Evolutionary conservation across 352 stramenopile species (phyloP), one percentile per base, ranked within the genome.

Genomic region (Pythium plurisporium): DNA sequence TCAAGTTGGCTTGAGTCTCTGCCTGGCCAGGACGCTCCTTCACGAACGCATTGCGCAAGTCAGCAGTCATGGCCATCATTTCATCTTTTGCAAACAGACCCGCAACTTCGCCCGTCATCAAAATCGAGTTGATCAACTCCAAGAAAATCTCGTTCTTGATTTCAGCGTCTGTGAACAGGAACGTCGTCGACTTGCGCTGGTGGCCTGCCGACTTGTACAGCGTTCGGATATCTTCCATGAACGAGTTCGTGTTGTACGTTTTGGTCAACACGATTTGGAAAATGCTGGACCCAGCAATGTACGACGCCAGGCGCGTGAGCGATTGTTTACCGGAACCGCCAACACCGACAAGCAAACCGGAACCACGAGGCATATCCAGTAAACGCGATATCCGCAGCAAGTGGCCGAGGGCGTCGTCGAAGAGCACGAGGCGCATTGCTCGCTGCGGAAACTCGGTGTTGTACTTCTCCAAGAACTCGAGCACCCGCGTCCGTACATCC

Each of bases 101-200:
- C 0, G 95, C 93, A n/a, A 99, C 94, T 77, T 99, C 97, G 48
- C 97, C 96, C 9, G 97, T 99, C 80, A 98, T 98, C 34, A 99
- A 79, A 34, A 99, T 91, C 22, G 87, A 98, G 74, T 99, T 99
- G 74, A 99, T 96, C 8, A 97, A 79, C 81, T 99, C 97, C 38
- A 99, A 73, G 70, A 99, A 99, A 55, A 98, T 97, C 69, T 99
- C 97, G 54, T 98, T 96, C 79, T 99, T 99, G 69, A 99, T 99
- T 65, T 99, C 96, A 9, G 94, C 95, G 62, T 99, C 96, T 1
- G 97, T 99, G 64, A 99, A 99, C 14, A 99, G 66, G 55, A 99
- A 99, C 31, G 94, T 98, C 36, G 96, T 99, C 26, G 91, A 96
- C 65, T 99, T 97, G 40, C 91, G 80, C 58, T 98, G 90, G 54